Base-by-base conservation (phyloP, 495 filamentous ascomycete species). In the Penicillium canescens region DNA sequence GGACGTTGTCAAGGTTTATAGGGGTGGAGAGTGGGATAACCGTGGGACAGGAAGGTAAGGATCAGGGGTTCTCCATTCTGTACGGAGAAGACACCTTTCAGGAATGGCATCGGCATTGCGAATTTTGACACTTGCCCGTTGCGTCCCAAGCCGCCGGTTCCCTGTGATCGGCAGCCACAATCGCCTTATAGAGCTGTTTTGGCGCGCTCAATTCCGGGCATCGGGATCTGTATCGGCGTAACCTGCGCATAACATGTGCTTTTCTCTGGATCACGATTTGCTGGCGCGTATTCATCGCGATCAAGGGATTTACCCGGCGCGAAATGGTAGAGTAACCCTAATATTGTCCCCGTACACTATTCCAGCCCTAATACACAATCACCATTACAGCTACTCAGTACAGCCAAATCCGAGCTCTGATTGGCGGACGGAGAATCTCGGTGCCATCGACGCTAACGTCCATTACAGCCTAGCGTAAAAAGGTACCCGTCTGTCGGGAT, bases 341-440 rank as follows among this genome's bases (percentile, higher is more conserved):
- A 4, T 31, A 31, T 31, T 31, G 28, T 31, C 2, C 28, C 8
- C 28, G 6, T 24, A 24, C 6, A 6, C 23, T 24, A 6, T 24
- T 24, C 23, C 6, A 24, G 23, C 28, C 28, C 28, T 31, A 10
- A 31, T 31, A 31, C 28, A 7, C 28, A 4, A 24, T 24, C 6
- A 7, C 28, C 14, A 18, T 24, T 20, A 46, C 11, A 49, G 13
- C 20, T 35, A 12, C 41, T n/a, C 11, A 59, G 52, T 42, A 49
- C 41, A 42, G 35, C 28, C 11, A n/a, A 31, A 46, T 12, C 6
- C 0, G 6, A 11, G 4, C 4, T 44, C 14, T 69, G 26, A 71
- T 69, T 72, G 69, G 69, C 3, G 13, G 4, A 57, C 71, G 71
- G 71, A 59, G 52, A 42, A 71, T 74, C 67, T 74, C 71, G 71